These are phyloP conservation scores for Teratosphaeria pseudoeucalypti DNA, from an alignment of 2,329 filamentous ascomycete species.

Conservation along the genomic window DNA sequence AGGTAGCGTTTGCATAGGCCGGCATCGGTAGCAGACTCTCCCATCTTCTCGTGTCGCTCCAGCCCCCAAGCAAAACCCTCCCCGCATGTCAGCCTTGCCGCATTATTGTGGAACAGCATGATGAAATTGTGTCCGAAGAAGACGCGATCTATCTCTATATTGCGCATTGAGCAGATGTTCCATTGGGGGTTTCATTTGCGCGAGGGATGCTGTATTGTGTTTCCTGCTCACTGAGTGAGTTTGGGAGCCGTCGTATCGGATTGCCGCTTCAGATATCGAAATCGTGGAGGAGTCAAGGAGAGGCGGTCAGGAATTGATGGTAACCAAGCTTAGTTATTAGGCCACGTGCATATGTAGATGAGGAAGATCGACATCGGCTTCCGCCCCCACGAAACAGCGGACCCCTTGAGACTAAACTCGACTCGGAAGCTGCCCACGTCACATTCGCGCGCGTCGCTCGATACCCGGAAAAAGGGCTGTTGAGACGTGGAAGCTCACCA, in stretches of 20 bases:
- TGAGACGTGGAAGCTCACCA: neutral
- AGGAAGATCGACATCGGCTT: neutral
- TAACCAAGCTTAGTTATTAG: neutral
- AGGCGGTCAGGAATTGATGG: neutral
- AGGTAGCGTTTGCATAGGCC: neutral
- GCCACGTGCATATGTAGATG: neutral
- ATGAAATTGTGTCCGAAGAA: neutral
- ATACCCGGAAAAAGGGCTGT: neutral
- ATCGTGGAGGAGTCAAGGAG: neutral
- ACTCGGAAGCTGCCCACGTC: neutral
- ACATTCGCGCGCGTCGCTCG: neutral
- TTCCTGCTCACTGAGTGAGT: neutral
- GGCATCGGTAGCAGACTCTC: neutral
- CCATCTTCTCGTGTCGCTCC: neutral
- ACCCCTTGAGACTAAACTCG: neutral
- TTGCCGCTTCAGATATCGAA: neutral
- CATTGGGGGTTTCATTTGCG: neutral
- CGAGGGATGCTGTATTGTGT: neutral
- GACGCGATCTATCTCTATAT: neutral
- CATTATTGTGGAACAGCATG: too few relatives aligned
- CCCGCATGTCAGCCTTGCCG: too few relatives aligned
- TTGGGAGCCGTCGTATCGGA: neutral
- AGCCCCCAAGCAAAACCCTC: too few relatives aligned
- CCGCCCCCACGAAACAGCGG: neutral
- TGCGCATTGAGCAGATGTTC: neutral